Evolutionary conservation across 1,139 yeast genomes (phyloP).

Genomic region (Saccharomyces pastorianus): DNA sequence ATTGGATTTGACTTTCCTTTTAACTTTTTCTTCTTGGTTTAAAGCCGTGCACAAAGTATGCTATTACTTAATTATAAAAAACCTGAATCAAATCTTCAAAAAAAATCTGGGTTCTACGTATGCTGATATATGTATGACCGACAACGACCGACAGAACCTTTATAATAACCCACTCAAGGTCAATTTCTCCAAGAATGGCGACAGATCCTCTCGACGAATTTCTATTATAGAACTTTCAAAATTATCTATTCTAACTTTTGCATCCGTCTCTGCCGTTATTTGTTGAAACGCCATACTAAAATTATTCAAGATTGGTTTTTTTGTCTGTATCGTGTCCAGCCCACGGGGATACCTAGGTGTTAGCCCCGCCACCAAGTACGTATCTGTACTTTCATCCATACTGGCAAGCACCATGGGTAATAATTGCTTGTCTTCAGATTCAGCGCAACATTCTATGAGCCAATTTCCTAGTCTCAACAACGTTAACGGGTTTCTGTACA

Average conservation of each 20-base stretch:
- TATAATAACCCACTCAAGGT: slow-evolving; percentile 43
- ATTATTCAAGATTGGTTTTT: slow-evolving; percentile 50
- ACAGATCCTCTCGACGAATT: slow-evolving; percentile 75
- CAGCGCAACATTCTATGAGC: slow-evolving; percentile 86
- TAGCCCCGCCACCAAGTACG: slow-evolving; percentile 82
- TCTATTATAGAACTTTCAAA: slow-evolving; percentile 92
- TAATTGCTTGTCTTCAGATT: slow-evolving; percentile 55
- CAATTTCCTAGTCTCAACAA: slow-evolving; percentile 78
- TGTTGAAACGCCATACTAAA: slow-evolving; percentile 89
- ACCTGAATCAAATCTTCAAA: not conserved
- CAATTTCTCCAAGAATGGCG: slow-evolving; percentile 78
- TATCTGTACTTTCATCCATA: slow-evolving; percentile 62
- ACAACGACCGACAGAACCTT: not conserved
- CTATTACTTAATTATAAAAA: not conserved
- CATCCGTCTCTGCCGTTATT: slow-evolving; percentile 73
- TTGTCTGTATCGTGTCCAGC: slow-evolving; percentile 38
- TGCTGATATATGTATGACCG: not conserved
- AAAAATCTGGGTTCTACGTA: not conserved
- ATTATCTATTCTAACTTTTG: slow-evolving; percentile 84
- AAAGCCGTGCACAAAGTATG: not conserved
- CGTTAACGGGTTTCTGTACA: slow-evolving; percentile 81
- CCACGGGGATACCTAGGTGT: slow-evolving; percentile 78
- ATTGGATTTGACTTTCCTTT: not conserved
- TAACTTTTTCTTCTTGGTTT: not conserved
- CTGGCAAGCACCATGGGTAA: slow-evolving; percentile 86